Conservation (phyloP, 441 rosid species). For the Euphorbia celastroides region DNA sequence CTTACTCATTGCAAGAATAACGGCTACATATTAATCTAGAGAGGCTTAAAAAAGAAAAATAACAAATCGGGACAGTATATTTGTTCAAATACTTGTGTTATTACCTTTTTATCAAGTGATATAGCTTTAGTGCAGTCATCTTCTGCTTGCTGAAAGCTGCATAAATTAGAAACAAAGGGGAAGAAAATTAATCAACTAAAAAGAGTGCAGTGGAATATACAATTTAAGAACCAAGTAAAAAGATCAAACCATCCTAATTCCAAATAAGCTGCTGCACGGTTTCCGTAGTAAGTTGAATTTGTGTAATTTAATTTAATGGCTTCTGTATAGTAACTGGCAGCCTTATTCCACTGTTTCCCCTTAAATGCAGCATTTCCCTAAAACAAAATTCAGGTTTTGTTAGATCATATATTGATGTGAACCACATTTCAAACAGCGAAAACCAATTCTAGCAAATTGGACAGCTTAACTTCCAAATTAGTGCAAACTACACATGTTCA, state of each 20-base stretch:
- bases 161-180: slow-evolving; percentile 13
- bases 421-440: not conserved
- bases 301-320: slow-evolving; percentile 73
- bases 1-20: not conserved
- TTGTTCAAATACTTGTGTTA: too few species aligned
- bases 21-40: not conserved
- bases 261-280: slow-evolving; percentile 86
- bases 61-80: not conserved
- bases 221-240: slow-evolving; percentile 5
- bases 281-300: slow-evolving; percentile 71
- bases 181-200: not conserved
- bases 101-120: slow-evolving; percentile 80
- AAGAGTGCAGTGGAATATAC: slow-evolving; percentile 7
- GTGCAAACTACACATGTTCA: not conserved
- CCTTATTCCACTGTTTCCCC: slow-evolving; percentile 79
- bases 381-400: slow-evolving; percentile 22
- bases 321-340: slow-evolving; percentile 68
- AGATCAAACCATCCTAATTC: slow-evolving; percentile 61
- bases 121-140: slow-evolving; percentile 76
- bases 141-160: slow-evolving; percentile 91
- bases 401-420: not conserved
- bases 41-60: not conserved
- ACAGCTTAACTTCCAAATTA: not conserved
- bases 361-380: slow-evolving; percentile 95
- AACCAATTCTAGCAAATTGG: not conserved